These are phyloP conservation scores for Allomyces macrogynus DNA, from an alignment of 192 early-diverging fungal genomes.

Conservation along the genomic window DNA sequence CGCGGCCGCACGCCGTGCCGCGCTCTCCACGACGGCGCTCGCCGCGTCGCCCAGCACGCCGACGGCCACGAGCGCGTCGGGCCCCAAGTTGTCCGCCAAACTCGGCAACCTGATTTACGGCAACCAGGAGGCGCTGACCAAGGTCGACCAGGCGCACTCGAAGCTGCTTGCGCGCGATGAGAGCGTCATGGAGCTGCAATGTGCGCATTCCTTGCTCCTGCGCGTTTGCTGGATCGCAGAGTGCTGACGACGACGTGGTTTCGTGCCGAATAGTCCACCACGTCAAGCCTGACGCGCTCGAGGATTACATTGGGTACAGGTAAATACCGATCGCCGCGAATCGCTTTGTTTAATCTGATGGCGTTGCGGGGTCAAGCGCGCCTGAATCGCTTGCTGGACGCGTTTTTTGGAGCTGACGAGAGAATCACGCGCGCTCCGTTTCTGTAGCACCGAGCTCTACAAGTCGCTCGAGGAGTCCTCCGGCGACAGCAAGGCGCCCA, in stretches of 20 bases:
- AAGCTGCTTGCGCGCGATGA: conserved; percentile 65
- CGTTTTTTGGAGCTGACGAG: no score
- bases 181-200: conserved; percentile 70
- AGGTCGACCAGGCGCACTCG: conserved; percentile 33
- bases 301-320: conserved; percentile 63
- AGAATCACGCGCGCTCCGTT: conserved; percentile 1
- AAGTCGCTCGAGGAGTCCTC: conserved; percentile 34
- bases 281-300: conserved; percentile 65
- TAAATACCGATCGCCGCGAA: conserved; percentile 1
- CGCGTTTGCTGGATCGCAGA: background rate
- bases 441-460: conserved; percentile 1
- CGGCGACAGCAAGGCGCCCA: conserved; percentile 16
- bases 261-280: conserved; percentile 34
- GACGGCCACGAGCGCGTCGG: no score
- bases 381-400: background rate
- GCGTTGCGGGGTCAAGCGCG: background rate
- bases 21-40: no score
- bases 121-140: background rate
- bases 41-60: no score
- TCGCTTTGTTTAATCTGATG: background rate
- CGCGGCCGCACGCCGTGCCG: no score
- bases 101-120: conserved; percentile 8
- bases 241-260: conserved; percentile 1
- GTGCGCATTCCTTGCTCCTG: conserved; percentile 9
- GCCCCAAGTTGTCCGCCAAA: background rate